These are phyloP conservation scores for Geotrichum candidum DNA, from an alignment of 1,139 yeast species.

Conservation along the genomic window DNA sequence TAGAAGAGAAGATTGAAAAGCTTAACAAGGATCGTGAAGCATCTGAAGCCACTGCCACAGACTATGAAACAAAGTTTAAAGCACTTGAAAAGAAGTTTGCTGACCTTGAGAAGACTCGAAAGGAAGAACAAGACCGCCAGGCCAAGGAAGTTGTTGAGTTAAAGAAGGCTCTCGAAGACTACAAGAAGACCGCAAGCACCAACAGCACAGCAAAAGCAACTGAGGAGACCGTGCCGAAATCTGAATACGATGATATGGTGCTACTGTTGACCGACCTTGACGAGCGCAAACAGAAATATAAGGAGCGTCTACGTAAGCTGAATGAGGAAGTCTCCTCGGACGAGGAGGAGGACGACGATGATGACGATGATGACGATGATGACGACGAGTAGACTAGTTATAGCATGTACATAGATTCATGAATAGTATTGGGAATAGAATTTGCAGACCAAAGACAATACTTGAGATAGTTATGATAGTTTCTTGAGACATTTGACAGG, in stretches of 20 bases:
- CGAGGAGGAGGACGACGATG: constrained; percentile 50
- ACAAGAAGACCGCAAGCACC: not conserved
- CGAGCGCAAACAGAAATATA: constrained; percentile 58
- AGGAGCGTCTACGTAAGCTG: constrained; percentile 44
- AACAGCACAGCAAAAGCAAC: constrained; percentile 16
- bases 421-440: not conserved
- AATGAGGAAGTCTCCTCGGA: constrained; percentile 43
- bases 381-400: not conserved
- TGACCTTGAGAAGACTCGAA: constrained; percentile 1
- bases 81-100: constrained; percentile 8
- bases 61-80: not conserved
- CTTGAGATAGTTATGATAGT: not conserved
- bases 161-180: constrained; percentile 8
- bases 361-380: constrained; percentile 36
- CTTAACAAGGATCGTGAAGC: constrained; percentile 5
- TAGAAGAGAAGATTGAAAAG: constrained; percentile 16
- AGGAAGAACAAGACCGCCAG: constrained; percentile 14
- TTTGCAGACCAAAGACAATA: not conserved
- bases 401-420: not conserved
- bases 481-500: not conserved
- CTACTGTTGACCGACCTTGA: constrained; percentile 68
- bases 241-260: constrained; percentile 73
- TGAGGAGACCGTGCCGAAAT: constrained; percentile 43
- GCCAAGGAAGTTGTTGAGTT: constrained; percentile 19
- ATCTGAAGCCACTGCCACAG: not conserved